Percentiles rank a stretch among this genome's conserved stretches.
Conservation (phyloP, 192 early-diverging fungal genomes). For the Gigaspora rosea region DNA sequence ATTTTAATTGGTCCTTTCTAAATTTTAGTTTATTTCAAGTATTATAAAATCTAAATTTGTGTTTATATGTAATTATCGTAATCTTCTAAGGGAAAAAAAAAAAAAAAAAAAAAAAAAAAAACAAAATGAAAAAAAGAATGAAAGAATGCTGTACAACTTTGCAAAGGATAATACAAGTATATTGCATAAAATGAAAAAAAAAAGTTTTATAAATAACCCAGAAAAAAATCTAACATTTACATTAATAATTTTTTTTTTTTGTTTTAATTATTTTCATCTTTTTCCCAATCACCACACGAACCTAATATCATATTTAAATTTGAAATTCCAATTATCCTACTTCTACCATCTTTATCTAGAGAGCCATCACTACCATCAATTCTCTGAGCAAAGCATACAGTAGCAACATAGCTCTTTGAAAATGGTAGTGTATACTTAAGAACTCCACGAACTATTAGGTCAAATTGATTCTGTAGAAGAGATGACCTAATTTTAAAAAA, state of each 20-base stretch:
- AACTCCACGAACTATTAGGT: conserved; percentile 19
- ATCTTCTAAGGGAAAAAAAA: background rate
- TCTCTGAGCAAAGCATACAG: conserved; percentile 2
- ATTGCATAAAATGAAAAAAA: background rate
- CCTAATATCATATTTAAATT: background rate
- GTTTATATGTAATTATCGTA: too few species aligned
- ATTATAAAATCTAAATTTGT: too few species aligned
- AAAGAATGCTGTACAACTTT: conserved; percentile 11
- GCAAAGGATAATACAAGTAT: conserved; percentile 1
- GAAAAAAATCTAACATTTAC: background rate
- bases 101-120: conserved; percentile 9
- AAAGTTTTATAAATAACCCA: background rate
- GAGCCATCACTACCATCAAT: conserved; percentile 4
- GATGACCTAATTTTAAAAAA: conserved; percentile 6
- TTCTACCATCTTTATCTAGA: background rate
- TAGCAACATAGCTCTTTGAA: background rate
- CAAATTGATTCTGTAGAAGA: background rate
- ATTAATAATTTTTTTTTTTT: background rate
- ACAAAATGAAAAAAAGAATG: background rate
- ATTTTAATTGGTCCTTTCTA: too few species aligned
- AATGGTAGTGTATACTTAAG: conserved; percentile 21
- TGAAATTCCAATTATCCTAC: background rate
- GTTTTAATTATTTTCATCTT: background rate
- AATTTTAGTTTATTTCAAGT: too few species aligned
- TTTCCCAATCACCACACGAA: conserved; percentile 11